These are phyloP conservation scores for Mangifera indica DNA, from an alignment of 345 rosid genomes.

Conservation along the genomic window DNA sequence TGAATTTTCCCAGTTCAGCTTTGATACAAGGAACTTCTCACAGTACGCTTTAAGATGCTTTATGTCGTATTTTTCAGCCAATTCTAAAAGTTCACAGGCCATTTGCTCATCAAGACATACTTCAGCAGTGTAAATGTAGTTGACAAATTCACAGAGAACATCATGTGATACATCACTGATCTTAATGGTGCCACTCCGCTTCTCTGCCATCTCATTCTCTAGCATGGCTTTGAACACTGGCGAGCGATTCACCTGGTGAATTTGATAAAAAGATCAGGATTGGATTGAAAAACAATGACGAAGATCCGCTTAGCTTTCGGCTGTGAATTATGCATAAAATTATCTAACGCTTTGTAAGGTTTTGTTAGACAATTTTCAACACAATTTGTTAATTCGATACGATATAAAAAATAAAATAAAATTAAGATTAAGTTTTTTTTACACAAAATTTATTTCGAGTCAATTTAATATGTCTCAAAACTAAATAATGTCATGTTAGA, in stretches of 20 bases:
- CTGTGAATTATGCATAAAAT: neutral
- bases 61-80: conserved; percentile 85
- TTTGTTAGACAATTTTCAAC: too few species aligned
- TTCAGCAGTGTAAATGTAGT: conserved; percentile 75
- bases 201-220: conserved; percentile 84
- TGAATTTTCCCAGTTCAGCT: conserved; percentile 71
- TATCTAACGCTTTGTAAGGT: neutral
- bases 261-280: neutral
- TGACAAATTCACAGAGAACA: conserved; percentile 60
- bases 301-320: too few species aligned
- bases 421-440: too few species aligned
- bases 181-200: conserved; percentile 75
- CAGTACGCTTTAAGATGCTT: conserved; percentile 73
- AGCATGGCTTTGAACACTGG: conserved; percentile 91
- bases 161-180: conserved; percentile 66
- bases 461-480: too few species aligned
- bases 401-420: too few species aligned
- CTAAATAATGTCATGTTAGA: too few species aligned
- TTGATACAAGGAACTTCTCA: conserved; percentile 74
- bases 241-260: conserved; percentile 59
- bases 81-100: conserved; percentile 72
- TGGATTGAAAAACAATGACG: too few species aligned
- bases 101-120: conserved; percentile 72
- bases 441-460: too few species aligned
- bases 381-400: too few species aligned